A percentile compares a stretch with the other conserved stretches of the same genome.
Evolutionary conservation across 1,284 basidiomycete genomes (phyloP).

Genomic region (Papiliotrema terrestris): DNA sequence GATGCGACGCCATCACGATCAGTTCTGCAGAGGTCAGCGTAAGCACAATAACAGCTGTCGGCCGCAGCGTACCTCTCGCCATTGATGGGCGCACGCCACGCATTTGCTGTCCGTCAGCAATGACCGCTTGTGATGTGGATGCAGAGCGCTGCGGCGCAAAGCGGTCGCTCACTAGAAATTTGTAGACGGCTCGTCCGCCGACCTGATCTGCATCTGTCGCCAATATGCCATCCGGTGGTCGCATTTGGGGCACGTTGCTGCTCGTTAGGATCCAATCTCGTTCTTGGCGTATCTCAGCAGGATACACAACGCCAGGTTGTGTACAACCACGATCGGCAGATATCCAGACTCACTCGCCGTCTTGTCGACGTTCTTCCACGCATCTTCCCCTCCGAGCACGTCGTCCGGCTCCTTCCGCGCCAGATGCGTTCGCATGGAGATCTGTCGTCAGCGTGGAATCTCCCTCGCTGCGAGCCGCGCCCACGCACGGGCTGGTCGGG

Average conservation of each 20-base stretch:
- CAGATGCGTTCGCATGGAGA: slow-evolving; percentile 79
- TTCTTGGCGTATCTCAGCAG: too few species aligned
- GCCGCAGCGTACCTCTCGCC: slow-evolving; percentile 42
- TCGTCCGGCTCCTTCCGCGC: slow-evolving; percentile 87
- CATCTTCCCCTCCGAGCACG: slow-evolving; percentile 86
- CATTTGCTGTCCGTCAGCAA: slow-evolving; percentile 36
- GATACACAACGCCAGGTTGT: too few species aligned
- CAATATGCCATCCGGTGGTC: slow-evolving; percentile 86
- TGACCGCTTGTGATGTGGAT: too few species aligned
- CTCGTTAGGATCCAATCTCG: not conserved
- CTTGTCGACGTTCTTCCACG: slow-evolving; percentile 93
- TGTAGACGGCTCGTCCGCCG: slow-evolving; percentile 95
- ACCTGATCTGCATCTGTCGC: slow-evolving; percentile 93
- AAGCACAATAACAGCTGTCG: not conserved
- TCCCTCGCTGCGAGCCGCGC: too few species aligned
- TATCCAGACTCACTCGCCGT: slow-evolving; percentile 72
- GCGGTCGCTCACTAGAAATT: slow-evolving; percentile 66
- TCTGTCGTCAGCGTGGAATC: slow-evolving; percentile 48
- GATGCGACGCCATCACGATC: not conserved
- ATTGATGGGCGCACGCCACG: slow-evolving; percentile 45
- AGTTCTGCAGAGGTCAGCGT: not conserved
- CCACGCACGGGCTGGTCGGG: slow-evolving; percentile 59
- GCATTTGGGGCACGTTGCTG: slow-evolving; percentile 85
- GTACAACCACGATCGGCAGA: too few species aligned
- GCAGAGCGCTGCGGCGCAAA: too few species aligned